A percentile compares a stretch with the other conserved stretches of the same genome.
phyloP scores from a whole-genome alignment of 2,329 filamentous ascomycete species.

The Stachybotrys elegans region DNA sequence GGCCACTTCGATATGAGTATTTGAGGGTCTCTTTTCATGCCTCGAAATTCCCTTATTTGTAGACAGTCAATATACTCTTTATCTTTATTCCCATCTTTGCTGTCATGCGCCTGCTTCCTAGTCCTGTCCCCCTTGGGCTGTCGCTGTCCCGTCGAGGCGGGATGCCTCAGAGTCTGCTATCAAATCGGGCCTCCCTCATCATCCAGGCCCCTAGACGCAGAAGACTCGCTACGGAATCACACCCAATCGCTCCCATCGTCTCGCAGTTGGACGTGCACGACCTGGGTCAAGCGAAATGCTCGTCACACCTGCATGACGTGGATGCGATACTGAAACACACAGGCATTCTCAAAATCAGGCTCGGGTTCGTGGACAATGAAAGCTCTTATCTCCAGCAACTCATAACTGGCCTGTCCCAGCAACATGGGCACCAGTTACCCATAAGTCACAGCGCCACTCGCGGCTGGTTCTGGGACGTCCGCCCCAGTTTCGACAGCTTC shows the following conservation, averaged over 20 bases:
- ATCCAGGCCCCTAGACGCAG: too few relatives aligned
- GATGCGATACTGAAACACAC: constrained; percentile 9
- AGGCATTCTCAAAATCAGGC: constrained; percentile 30
- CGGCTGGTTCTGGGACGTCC: constrained; percentile 41
- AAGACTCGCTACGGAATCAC: too few relatives aligned
- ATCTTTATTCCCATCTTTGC: too few relatives aligned
- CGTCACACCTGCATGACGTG: constrained; percentile 12
- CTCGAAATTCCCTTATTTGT: too few relatives aligned
- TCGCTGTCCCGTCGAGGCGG: too few relatives aligned
- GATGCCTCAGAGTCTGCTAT: too few relatives aligned
- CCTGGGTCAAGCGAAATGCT: constrained; percentile 10
- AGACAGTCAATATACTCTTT: too few relatives aligned
- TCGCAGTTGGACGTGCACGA: constrained; percentile 10
- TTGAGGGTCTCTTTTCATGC: too few relatives aligned
- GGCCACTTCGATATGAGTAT: too few relatives aligned
- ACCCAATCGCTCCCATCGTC: constrained; percentile 3
- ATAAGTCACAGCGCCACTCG: constrained; percentile 33
- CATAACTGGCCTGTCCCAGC: constrained; percentile 24
- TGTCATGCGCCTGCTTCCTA: too few relatives aligned
- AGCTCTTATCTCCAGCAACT: constrained; percentile 29
- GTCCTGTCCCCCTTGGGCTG: too few relatives aligned
- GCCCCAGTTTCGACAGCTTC: constrained; percentile 21
- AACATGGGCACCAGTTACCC: constrained; percentile 29
- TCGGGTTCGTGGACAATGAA: constrained; percentile 24
- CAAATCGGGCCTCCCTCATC: too few relatives aligned